phyloP scores from a whole-genome alignment of 208 protist species.

The Perkinsela sp. region DNA sequence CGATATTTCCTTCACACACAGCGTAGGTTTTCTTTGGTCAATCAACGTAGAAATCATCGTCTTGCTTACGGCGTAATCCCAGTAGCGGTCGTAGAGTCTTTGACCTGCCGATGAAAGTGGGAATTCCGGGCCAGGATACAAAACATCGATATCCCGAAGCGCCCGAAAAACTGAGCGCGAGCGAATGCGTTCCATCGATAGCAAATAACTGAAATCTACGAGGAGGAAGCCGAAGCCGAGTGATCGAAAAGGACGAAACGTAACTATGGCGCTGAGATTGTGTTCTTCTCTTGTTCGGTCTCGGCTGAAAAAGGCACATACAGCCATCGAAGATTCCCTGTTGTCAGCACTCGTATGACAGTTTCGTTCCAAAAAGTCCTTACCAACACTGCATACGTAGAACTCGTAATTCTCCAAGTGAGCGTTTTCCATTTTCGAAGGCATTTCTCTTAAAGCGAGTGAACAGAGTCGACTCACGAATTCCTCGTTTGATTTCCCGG shows the following conservation, averaged over 20 bases:
- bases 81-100: not conserved
- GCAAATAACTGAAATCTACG: not conserved
- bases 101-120: not conserved
- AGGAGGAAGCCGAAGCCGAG: not conserved
- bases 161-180: not conserved
- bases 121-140: not conserved
- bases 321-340: not conserved
- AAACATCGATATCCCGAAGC: not conserved
- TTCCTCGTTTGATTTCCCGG: not conserved
- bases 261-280: not conserved
- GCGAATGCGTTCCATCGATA: not conserved
- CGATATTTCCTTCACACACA: not conserved
- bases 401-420: not conserved
- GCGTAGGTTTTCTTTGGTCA: not conserved
- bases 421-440: not conserved
- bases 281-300: not conserved
- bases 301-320: not conserved
- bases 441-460: not conserved
- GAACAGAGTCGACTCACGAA: not conserved
- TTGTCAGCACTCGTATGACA: not conserved
- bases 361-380: not conserved
- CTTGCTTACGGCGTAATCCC: not conserved
- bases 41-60: not conserved
- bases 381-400: not conserved
- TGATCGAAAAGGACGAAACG: not conserved